A percentile compares a stretch with the other conserved stretches of the same genome.
Conservation (phyloP, 352 stramenopile species). For the Pythium angustatum region DNA sequence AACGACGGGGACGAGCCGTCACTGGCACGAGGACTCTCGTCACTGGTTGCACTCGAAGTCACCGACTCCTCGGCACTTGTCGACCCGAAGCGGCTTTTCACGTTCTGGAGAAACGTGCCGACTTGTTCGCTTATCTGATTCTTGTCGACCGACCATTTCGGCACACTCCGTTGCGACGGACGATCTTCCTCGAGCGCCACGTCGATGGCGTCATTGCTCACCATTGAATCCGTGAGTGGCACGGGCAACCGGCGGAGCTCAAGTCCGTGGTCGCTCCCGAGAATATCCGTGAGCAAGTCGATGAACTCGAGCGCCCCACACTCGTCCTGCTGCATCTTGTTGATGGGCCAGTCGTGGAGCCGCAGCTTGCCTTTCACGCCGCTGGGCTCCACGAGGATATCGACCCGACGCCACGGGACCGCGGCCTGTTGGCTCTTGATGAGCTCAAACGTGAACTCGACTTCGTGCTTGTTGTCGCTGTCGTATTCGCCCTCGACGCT, state of each 20-base stretch:
- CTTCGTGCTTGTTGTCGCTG: slow-evolving; percentile 78
- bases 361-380: slow-evolving; percentile 69
- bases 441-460: slow-evolving; percentile 70
- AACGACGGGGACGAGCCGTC: slow-evolving; percentile 5
- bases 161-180: slow-evolving; percentile 23
- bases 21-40: neutral
- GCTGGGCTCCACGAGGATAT: slow-evolving; percentile 61
- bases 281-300: slow-evolving; percentile 67
- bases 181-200: slow-evolving; percentile 23
- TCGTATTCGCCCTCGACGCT: slow-evolving; percentile 62
- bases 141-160: slow-evolving; percentile 25
- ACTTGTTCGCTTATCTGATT: slow-evolving; percentile 31
- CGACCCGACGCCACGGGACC: slow-evolving; percentile 62
- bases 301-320: slow-evolving; percentile 73
- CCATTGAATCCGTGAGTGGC: slow-evolving; percentile 6
- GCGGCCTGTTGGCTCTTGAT: slow-evolving; percentile 51
- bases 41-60: neutral
- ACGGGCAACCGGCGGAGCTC: slow-evolving; percentile 18
- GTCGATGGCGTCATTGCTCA: slow-evolving; percentile 6
- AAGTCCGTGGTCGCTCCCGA: slow-evolving; percentile 60
- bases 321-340: slow-evolving; percentile 71
- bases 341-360: slow-evolving; percentile 81
- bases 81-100: slow-evolving; percentile 15
- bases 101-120: slow-evolving; percentile 31
- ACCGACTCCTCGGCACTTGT: neutral